phyloP scores from a whole-genome alignment of 164 flowering plant species.

The Chimonanthus praecox region DNA sequence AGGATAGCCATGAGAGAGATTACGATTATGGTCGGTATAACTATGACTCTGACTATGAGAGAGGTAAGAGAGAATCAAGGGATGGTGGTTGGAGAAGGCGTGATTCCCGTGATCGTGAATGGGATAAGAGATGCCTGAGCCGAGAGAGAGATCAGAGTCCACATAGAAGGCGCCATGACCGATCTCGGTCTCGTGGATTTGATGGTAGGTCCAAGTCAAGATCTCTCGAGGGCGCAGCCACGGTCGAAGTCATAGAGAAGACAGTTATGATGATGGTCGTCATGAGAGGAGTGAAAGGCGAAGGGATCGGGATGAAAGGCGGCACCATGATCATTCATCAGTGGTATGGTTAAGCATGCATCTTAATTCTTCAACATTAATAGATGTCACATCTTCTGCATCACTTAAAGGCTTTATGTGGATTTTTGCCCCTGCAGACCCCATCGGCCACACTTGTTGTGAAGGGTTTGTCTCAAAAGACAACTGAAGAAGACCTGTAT shows the following conservation, averaged over 20 bases:
- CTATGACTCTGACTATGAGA: slow-evolving; percentile 89
- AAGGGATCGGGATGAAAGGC: slow-evolving; percentile 79
- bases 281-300: slow-evolving; percentile 64
- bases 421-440: slow-evolving; percentile 38
- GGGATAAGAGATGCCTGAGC: slow-evolving; percentile 61
- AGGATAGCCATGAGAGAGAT: slow-evolving; percentile 82
- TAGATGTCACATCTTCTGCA: background rate
- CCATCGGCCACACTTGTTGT: slow-evolving; percentile 97
- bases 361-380: background rate
- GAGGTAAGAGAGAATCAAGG: slow-evolving; percentile 57
- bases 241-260: slow-evolving; percentile 80
- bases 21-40: slow-evolving; percentile 62
- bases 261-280: slow-evolving; percentile 74
- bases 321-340: slow-evolving; percentile 50
- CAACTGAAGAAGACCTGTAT: slow-evolving; percentile 90
- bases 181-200: slow-evolving; percentile 64
- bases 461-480: slow-evolving; percentile 93
- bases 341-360: slow-evolving; percentile 46
- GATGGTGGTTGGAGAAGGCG: slow-evolving; percentile 62
- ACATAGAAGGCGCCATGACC: slow-evolving; percentile 51
- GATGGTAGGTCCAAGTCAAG: slow-evolving; percentile 78
- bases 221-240: slow-evolving; percentile 77
- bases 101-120: slow-evolving; percentile 63
- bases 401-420: background rate
- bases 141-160: slow-evolving; percentile 77